Base-by-base conservation (phyloP, 352 stramenopile species). In the Phytopythium kandeliae region DNA sequence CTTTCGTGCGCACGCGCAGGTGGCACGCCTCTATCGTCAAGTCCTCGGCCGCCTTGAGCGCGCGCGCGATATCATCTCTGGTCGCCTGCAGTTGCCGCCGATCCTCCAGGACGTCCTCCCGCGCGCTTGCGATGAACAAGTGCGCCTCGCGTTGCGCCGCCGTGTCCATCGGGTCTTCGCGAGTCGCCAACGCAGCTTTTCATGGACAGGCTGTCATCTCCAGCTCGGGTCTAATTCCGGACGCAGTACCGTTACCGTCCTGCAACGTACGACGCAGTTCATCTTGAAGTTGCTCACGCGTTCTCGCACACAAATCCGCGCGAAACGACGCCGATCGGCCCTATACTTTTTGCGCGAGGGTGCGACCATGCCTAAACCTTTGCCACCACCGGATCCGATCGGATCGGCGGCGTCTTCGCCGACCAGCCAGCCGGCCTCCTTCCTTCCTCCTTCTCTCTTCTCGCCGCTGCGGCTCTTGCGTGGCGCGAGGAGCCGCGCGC, bases 1-100 rank as follows among this genome's bases (percentile, higher is more conserved):
- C 71, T 48, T 84, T 71, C 22, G 67, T 78, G 9, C 75, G 78
- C 46, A 85, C 65, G 22, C 54, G 62, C 22, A 86, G 57, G 9
- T 55, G 67, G 33, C 63, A 76, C 11, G 69, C 59, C 36, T 85
- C 71, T 31, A 81, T 68, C 24, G 75, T 69, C 31, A 86, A 64
- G 25, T 81, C 61, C 45, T 89, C 74, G 24, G 71, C 64, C 31
- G 61, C 55, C 42, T 62, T 57, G 34, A 78, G 62, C 47, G 66
- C 69, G 7, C 56, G 38, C 4, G 37, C 43, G 25, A 89, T 83
- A 22, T 74, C 65, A 10, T 58, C 47, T 19, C 48, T 49, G 7
- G 69, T 74, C n/a, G 49, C 50, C 45, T 69, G 55, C 38, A 89
- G 52, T 17, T 82, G 55, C 19, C 57, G 54, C 35, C 75, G 51